phyloP scores from a whole-genome alignment of 148 eudicot species.

The Chenopodium formosanum region DNA sequence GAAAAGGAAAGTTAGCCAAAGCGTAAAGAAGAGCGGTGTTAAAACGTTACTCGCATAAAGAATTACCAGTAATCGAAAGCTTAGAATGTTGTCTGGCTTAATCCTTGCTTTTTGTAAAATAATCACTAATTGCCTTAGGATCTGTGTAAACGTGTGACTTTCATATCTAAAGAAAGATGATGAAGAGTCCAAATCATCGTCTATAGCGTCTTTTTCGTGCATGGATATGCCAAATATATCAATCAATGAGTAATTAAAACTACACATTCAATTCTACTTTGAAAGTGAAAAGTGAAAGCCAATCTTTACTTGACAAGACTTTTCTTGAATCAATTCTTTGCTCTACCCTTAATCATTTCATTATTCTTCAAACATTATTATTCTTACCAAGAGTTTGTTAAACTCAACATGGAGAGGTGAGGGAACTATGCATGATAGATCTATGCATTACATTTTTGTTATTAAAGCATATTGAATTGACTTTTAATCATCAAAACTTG shows the following conservation, averaged over 20 bases:
- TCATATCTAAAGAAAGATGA: not conserved
- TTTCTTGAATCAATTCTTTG: not conserved
- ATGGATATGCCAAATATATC: not conserved
- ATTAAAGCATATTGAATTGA: too few species aligned
- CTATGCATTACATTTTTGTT: too few species aligned
- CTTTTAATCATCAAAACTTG: too few species aligned
- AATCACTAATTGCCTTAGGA: not conserved
- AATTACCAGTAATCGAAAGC: not conserved
- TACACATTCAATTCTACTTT: not conserved
- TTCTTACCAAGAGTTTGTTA: not conserved
- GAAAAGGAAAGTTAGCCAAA: not conserved
- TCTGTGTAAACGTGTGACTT: not conserved
- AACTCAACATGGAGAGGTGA: not conserved
- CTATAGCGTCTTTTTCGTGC: not conserved
- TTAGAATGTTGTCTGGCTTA: not conserved
- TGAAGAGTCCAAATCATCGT: not conserved
- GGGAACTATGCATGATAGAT: too few species aligned
- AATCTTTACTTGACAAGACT: not conserved
- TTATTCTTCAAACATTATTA: not conserved
- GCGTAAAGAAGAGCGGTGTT: not conserved
- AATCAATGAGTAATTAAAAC: not conserved
- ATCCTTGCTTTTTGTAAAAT: not conserved
- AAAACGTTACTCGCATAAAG: not conserved
- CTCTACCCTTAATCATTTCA: not conserved
- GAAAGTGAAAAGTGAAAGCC: conserved; percentile 3